Base-by-base conservation (phyloP, 2,329 filamentous ascomycete species). In the Fusarium marasasianum region DNA sequence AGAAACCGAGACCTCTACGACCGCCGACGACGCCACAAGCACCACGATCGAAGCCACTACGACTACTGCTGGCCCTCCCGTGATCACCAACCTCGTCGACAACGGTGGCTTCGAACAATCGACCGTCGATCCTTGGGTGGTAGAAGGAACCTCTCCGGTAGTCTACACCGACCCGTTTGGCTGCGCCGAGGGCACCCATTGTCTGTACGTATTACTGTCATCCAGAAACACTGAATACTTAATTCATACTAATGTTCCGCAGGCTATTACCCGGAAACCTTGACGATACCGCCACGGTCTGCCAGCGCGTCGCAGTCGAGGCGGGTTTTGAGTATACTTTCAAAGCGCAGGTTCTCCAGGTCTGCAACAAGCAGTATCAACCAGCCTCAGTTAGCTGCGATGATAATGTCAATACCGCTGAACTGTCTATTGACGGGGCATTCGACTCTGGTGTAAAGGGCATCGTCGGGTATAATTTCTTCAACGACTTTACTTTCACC, bases 201-300 rank as follows among this genome's bases (percentile, higher is more conserved):
- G 37, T 6, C 29, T 60, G 54, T 63, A 3, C 7, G 59, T 57
- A 18, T 6, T 1, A 7, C 9, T 0, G 17, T 2, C 8, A 8
- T 2, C 6, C 1, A 0, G 6, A 6, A n/a, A 17, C 15, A 5
- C 0, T 8, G 0, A 31, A 6, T 12, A 0, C n/a, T 6, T 24
- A 1, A 13, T 22, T 5, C 12, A 3, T 62, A 8, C 50, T 62
- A 38, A 62, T 11, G 0, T 31, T 3, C 9, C 0, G 4, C 7
- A 62, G 59, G 20, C 3, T 8, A 29, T 6, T 63, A 1, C 20
- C 37, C 0, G 22, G 18, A 37, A 4, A 41, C 13, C 8, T 60
- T 13, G 8, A 18, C 7, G 22, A 22, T 7, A 9, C 11, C 8
- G 54, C 61, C 31, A 43, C 5, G 11, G 7, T 61, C 2, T 64